These are phyloP conservation scores for Closterium sp. DNA, from an alignment of 139 green algal genomes.

Conservation along the genomic window DNA sequence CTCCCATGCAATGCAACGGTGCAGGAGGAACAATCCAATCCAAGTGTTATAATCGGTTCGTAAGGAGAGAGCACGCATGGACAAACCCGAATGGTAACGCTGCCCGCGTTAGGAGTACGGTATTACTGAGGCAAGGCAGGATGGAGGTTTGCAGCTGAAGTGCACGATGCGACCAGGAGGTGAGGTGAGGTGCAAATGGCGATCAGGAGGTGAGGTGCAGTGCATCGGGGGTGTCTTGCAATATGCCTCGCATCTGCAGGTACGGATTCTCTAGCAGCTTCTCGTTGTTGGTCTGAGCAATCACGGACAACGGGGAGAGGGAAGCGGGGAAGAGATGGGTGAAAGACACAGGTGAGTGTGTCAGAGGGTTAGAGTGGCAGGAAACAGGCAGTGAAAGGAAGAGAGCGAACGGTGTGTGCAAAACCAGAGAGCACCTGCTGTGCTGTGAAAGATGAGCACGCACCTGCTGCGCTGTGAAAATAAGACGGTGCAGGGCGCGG, in stretches of 20 bases:
- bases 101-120: too few relatives aligned
- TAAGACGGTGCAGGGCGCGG: conserved; percentile 37
- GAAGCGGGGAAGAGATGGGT: neutral
- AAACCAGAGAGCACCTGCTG: neutral
- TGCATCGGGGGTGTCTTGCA: conserved; percentile 4
- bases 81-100: too few relatives aligned
- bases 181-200: too few relatives aligned
- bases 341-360: neutral
- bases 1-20: too few relatives aligned
- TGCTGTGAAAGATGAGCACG: neutral
- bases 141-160: too few relatives aligned
- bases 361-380: neutral
- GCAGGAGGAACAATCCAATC: too few relatives aligned
- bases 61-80: too few relatives aligned
- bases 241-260: conserved; percentile 43
- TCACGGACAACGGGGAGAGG: neutral
- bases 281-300: conserved; percentile 48
- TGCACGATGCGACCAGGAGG: too few relatives aligned
- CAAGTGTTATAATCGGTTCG: too few relatives aligned
- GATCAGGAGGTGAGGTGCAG: neutral
- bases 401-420: neutral
- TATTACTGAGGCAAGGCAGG: too few relatives aligned
- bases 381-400: neutral
- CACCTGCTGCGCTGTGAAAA: conserved; percentile 52
- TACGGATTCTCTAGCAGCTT: conserved; percentile 52